phyloP scores from a whole-genome alignment of 192 early-diverging fungal genomes.

The Podila minutissima region DNA sequence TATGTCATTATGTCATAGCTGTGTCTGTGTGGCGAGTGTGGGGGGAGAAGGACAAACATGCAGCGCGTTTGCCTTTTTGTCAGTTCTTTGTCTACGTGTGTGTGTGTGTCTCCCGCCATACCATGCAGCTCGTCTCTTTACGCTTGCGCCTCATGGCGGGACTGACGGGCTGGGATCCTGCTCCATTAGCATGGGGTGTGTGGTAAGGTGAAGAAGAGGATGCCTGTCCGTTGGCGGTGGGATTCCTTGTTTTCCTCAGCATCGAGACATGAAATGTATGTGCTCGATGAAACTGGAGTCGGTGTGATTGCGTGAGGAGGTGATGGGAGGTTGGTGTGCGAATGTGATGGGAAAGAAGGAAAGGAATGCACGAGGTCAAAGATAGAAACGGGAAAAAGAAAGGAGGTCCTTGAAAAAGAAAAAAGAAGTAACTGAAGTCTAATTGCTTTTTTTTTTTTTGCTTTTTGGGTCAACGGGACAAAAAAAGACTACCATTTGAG shows the following conservation, averaged over 20 bases:
- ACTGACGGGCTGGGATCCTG: conserved; percentile 8
- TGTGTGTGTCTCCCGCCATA: conserved; percentile 2
- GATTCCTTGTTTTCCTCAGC: neutral
- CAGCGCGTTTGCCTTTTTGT: neutral
- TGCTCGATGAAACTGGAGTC: neutral
- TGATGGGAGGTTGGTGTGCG: neutral
- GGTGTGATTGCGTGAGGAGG: neutral
- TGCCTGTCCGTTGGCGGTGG: neutral
- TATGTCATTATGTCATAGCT: neutral
- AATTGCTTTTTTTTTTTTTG: too few species aligned
- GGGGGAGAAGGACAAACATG: too few species aligned
- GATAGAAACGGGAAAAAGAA: too few species aligned
- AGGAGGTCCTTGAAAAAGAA: too few species aligned
- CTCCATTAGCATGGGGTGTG: neutral
- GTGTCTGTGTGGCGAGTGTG: too few species aligned
- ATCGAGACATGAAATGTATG: neutral
- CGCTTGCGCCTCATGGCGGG: conserved; percentile 42
- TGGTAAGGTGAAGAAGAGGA: neutral
- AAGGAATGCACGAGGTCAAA: too few species aligned
- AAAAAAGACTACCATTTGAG: too few species aligned
- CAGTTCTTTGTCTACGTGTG: neutral
- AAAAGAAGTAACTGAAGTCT: too few species aligned
- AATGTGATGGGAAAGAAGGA: neutral
- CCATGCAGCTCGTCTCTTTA: conserved; percentile 39
- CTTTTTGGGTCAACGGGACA: too few species aligned